Evolutionary conservation across 805 yeast species (phyloP).

Genomic region (Barnettozyma sp.): DNA sequence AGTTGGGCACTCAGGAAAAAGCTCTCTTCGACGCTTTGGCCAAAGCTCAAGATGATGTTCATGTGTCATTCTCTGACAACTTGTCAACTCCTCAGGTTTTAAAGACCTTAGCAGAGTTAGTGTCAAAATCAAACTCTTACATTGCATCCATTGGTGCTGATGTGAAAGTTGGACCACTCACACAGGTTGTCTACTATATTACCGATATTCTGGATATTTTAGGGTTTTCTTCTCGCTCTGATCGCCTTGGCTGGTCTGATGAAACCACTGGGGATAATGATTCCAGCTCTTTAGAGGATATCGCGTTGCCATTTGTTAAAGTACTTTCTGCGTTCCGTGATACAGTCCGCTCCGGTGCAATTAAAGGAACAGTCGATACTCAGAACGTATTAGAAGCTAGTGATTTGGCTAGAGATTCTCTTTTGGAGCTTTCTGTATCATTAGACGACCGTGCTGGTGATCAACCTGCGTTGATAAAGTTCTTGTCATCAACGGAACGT

Average conservation of each 20-base stretch:
- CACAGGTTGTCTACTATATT: conserved; percentile 59
- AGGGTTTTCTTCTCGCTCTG: conserved; percentile 69
- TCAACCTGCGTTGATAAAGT: conserved; percentile 75
- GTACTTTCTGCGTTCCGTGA: conserved; percentile 78
- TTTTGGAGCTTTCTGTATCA: conserved; percentile 71
- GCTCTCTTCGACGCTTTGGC: conserved; percentile 44
- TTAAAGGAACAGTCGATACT: conserved; percentile 41
- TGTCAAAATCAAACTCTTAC: conserved; percentile 67
- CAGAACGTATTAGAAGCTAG: conserved; percentile 56
- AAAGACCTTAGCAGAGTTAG: conserved; percentile 56
- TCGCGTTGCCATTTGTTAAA: conserved; percentile 73
- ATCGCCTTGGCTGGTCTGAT: conserved; percentile 77
- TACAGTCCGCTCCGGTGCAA: conserved; percentile 67
- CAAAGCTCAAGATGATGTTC: conserved; percentile 50
- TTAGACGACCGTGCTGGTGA: conserved; percentile 83
- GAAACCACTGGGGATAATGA: background rate
- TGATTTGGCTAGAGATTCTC: conserved; percentile 70
- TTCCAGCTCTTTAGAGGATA: conserved; percentile 46
- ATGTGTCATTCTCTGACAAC: conserved; percentile 83
- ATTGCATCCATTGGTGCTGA: conserved; percentile 47
- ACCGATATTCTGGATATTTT: conserved; percentile 62
- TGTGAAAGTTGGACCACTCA: conserved; percentile 56
- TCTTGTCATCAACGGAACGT: conserved; percentile 63
- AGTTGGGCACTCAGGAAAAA: conserved; percentile 49
- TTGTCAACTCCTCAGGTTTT: conserved; percentile 73